Percentiles rank a stretch among this genome's conserved stretches.
phyloP scores from a whole-genome alignment of 208 protist genomes.

The Crithidia acanthocephali region DNA sequence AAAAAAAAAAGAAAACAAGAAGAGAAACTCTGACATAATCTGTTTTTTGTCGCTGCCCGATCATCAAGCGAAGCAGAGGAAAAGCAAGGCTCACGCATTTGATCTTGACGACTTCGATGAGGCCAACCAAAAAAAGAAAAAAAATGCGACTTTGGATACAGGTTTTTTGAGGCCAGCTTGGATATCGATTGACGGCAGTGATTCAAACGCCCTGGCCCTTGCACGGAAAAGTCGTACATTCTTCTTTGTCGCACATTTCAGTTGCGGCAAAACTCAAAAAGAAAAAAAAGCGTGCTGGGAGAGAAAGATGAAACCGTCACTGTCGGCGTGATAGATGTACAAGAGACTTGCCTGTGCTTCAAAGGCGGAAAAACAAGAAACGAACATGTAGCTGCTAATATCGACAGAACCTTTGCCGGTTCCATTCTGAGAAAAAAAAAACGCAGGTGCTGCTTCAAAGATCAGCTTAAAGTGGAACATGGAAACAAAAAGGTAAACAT shows the following conservation, averaged over 20 bases:
- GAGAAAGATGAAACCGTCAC: slow-evolving; percentile 17
- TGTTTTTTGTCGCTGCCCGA: too few species aligned
- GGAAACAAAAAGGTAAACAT: slow-evolving; percentile 21
- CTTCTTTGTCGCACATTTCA: neutral
- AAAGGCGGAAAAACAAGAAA: slow-evolving; percentile 21
- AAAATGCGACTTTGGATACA: too few species aligned
- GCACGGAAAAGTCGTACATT: neutral
- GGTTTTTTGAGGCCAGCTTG: too few species aligned
- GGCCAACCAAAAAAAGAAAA: too few species aligned
- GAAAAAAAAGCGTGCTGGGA: slow-evolving; percentile 3
- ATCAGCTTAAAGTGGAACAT: slow-evolving; percentile 7
- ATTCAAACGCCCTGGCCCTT: neutral
- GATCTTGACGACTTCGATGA: too few species aligned
- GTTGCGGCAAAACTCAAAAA: neutral
- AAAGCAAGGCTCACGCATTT: neutral
- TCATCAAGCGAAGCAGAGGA: too few species aligned
- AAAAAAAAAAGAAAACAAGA: slow-evolving; percentile 26
- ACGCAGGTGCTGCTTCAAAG: neutral
- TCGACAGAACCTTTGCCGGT: slow-evolving; percentile 1
- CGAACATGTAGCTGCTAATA: neutral
- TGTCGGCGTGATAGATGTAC: slow-evolving; percentile 7
- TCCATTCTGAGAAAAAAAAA: slow-evolving; percentile 11
- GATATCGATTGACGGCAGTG: too few species aligned
- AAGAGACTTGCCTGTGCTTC: neutral
- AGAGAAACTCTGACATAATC: too few species aligned